These are phyloP conservation scores for Ganoderma resinaceum DNA, from an alignment of 1,284 basidiomycete species.

Conservation along the genomic window DNA sequence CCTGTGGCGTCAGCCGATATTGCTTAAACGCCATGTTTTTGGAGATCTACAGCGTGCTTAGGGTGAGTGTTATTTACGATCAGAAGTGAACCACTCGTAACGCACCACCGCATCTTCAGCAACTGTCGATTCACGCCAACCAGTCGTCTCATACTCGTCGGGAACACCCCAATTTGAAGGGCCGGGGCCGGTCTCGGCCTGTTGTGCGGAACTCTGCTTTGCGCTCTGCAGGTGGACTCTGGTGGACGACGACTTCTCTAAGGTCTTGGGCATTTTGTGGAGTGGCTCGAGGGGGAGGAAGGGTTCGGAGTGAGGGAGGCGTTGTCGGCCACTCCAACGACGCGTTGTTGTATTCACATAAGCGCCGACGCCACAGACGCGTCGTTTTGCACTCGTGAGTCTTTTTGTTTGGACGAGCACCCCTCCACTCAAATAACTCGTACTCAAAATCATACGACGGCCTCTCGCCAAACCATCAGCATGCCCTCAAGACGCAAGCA, in stretches of 20 bases:
- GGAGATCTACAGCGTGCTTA: not conserved
- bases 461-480: not conserved
- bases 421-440: not conserved
- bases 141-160: not conserved
- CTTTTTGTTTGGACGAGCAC: no score
- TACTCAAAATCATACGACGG: not conserved
- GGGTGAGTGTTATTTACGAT: not conserved
- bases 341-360: no score
- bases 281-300: not conserved
- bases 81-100: not conserved
- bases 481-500: not conserved
- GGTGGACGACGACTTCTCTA: not conserved
- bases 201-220: not conserved
- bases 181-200: not conserved
- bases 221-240: not conserved
- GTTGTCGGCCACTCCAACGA: no score
- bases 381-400: not conserved
- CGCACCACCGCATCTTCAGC: not conserved
- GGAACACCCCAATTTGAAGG: no score
- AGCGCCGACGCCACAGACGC: not conserved
- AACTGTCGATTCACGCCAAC: not conserved
- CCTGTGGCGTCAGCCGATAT: not conserved
- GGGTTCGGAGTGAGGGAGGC: not conserved
- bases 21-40: not conserved
- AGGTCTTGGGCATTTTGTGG: not conserved